A percentile compares a stretch with the other conserved stretches of the same genome.
These are phyloP conservation scores for Geotrichum candidum DNA, from an alignment of 1,139 yeast species.

Conservation along the genomic window DNA sequence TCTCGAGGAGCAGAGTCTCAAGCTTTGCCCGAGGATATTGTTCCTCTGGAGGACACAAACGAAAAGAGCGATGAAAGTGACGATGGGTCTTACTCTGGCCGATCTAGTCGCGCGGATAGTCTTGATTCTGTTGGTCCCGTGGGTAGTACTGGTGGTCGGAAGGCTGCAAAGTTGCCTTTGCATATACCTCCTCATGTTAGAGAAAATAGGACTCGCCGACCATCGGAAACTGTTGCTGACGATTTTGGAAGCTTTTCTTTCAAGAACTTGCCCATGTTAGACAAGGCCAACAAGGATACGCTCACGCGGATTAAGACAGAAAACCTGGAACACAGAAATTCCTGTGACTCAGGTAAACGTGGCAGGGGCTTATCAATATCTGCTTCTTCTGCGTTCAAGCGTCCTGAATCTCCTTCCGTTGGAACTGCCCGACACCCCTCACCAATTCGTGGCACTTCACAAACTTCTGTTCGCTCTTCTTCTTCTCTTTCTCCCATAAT, in stretches of 20 bases:
- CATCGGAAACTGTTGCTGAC: constrained; percentile 51
- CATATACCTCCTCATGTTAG: constrained; percentile 53
- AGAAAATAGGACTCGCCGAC: constrained; percentile 55
- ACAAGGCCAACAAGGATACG: constrained; percentile 89
- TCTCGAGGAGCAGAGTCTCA: constrained; percentile 65
- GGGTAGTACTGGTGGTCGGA: neutral
- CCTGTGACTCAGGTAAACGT: constrained; percentile 15
- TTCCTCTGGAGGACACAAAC: constrained; percentile 26
- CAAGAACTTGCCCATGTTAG: constrained; percentile 81
- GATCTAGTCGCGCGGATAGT: constrained; percentile 19
- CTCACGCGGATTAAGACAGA: constrained; percentile 81
- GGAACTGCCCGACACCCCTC: constrained; percentile 11
- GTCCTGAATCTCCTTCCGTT: constrained; percentile 19
- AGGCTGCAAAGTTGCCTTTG: constrained; percentile 31
- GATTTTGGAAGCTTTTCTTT: constrained; percentile 94
- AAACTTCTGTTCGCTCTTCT: constrained; percentile 16
- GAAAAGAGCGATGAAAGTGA: constrained; percentile 14
- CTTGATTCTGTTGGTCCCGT: constrained; percentile 18
- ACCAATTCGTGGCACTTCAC: constrained; percentile 13
- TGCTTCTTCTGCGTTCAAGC: constrained; percentile 15
- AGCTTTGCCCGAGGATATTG: constrained; percentile 25
- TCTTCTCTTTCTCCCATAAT: constrained; percentile 19
- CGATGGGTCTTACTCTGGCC: constrained; percentile 15
- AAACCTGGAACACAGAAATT: constrained; percentile 46
- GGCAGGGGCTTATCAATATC: constrained; percentile 28